Evolutionary conservation across 805 yeast species (phyloP).

Genomic region (Cyberlindnera amylophila): DNA sequence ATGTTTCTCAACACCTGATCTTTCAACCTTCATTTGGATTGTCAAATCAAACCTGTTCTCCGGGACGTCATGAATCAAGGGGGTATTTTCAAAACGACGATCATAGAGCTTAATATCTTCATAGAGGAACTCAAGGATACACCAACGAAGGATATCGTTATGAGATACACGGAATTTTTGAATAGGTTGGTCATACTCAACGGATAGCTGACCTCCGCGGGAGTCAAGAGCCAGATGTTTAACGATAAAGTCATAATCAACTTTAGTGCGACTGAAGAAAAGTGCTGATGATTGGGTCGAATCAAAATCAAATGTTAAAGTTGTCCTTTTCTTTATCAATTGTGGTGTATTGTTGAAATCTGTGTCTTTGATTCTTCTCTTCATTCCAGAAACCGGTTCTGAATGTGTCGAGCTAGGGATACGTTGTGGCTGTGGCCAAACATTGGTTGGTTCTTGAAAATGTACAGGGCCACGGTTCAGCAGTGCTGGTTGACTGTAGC

Average conservation of each 20-base stretch:
- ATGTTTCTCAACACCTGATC: not conserved
- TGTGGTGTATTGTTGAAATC: not conserved
- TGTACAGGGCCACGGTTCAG: too few species aligned
- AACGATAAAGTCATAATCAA: slow-evolving; percentile 14
- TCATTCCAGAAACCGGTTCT: not conserved
- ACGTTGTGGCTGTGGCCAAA: too few species aligned
- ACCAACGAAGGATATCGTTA: slow-evolving; percentile 14
- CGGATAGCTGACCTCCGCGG: not conserved
- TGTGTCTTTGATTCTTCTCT: not conserved
- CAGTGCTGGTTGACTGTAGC: too few species aligned
- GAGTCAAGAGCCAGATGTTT: slow-evolving; percentile 15
- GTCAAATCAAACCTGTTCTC: slow-evolving; percentile 12
- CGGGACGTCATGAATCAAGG: slow-evolving; percentile 10
- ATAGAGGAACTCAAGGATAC: slow-evolving; percentile 17
- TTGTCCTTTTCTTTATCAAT: not conserved
- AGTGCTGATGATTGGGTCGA: slow-evolving; percentile 1
- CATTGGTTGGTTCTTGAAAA: not conserved
- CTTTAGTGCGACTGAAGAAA: slow-evolving; percentile 8
- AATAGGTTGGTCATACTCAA: slow-evolving; percentile 1
- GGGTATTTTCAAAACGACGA: slow-evolving; percentile 7
- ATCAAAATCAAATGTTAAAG: not conserved
- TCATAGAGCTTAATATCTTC: slow-evolving; percentile 17
- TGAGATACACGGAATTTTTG: slow-evolving; percentile 10
- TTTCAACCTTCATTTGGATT: slow-evolving; percentile 6
- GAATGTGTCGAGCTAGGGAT: too few species aligned